These are phyloP conservation scores for Naganishia albida DNA, from an alignment of 1,284 basidiomycete genomes.

Conservation along the genomic window DNA sequence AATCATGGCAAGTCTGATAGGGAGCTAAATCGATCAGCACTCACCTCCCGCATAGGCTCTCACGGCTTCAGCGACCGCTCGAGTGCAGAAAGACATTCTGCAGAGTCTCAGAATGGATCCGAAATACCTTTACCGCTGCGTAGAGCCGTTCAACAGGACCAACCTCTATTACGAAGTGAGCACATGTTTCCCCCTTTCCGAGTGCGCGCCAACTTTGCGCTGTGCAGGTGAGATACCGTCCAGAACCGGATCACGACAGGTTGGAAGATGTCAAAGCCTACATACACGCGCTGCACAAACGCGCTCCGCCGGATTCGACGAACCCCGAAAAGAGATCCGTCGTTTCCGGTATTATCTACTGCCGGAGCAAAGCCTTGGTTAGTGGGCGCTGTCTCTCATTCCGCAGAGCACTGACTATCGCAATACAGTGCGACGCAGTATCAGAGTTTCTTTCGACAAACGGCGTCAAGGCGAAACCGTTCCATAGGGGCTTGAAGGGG, in stretches of 20 bases:
- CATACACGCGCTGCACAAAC: constrained; percentile 56
- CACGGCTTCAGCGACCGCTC: constrained; percentile 55
- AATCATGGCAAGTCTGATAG: constrained; percentile 64
- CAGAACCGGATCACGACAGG: constrained; percentile 58
- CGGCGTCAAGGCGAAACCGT: constrained; percentile 70
- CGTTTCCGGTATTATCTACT: constrained; percentile 79
- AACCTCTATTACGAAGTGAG: constrained; percentile 79
- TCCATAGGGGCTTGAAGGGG: constrained; percentile 66
- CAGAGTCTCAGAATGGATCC: constrained; percentile 63
- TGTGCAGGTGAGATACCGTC: constrained; percentile 64
- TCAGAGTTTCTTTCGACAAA: constrained; percentile 63
- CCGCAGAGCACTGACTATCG: background rate
- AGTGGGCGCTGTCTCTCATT: background rate
- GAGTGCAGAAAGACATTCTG: constrained; percentile 72
- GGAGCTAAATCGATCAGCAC: background rate
- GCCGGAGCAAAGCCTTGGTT: constrained; percentile 61
- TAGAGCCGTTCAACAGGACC: constrained; percentile 75
- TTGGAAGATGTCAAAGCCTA: constrained; percentile 69
- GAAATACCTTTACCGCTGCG: constrained; percentile 62
- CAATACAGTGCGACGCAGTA: constrained; percentile 64
- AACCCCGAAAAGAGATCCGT: constrained; percentile 59
- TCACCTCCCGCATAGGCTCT: constrained; percentile 43
- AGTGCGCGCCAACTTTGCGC: background rate
- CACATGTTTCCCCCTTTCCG: constrained; percentile 1
- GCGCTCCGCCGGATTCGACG: constrained; percentile 56